These are phyloP conservation scores for Colletotrichum eremochloae DNA, from an alignment of 2,329 filamentous ascomycete genomes.

Conservation along the genomic window DNA sequence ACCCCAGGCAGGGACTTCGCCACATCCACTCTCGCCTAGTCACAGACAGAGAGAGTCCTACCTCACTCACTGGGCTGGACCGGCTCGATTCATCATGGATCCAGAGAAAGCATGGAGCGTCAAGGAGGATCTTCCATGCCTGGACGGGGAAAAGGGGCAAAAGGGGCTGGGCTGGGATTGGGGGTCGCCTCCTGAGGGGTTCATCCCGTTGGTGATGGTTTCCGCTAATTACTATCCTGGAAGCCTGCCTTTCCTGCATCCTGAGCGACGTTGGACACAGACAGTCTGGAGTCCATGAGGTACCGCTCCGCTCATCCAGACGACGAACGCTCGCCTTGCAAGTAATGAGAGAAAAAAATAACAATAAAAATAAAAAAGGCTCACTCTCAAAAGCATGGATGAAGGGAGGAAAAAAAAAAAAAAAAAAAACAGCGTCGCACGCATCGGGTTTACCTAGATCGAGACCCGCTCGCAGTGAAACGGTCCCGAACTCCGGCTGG, in stretches of 20 bases:
- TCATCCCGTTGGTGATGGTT: neutral
- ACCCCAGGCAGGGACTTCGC: slow-evolving; percentile 18
- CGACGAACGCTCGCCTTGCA: no score
- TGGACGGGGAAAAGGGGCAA: neutral
- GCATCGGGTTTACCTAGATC: neutral
- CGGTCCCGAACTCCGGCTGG: slow-evolving; percentile 32
- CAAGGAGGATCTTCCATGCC: slow-evolving; percentile 19
- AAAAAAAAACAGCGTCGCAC: no score
- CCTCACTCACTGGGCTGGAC: neutral
- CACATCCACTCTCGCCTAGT: slow-evolving; percentile 6
- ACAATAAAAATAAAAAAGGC: no score
- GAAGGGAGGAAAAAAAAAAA: no score
- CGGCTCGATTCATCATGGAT: neutral
- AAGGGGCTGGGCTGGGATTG: slow-evolving; percentile 11
- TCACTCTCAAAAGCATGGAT: neutral
- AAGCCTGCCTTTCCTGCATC: neutral
- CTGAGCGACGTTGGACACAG: neutral
- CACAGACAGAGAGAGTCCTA: neutral
- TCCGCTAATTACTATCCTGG: slow-evolving; percentile 19
- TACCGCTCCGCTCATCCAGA: no score
- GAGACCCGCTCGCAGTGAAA: slow-evolving; percentile 14
- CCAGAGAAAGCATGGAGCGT: neutral
- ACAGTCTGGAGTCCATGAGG: slow-evolving; percentile 15
- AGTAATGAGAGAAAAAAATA: slow-evolving; percentile 1
- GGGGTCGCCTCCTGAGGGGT: neutral